Percentiles rank a stretch among this genome's conserved stretches.
Evolutionary conservation across 352 stramenopile genomes (phyloP).

Genomic region (Globisporangium mamillatum): DNA sequence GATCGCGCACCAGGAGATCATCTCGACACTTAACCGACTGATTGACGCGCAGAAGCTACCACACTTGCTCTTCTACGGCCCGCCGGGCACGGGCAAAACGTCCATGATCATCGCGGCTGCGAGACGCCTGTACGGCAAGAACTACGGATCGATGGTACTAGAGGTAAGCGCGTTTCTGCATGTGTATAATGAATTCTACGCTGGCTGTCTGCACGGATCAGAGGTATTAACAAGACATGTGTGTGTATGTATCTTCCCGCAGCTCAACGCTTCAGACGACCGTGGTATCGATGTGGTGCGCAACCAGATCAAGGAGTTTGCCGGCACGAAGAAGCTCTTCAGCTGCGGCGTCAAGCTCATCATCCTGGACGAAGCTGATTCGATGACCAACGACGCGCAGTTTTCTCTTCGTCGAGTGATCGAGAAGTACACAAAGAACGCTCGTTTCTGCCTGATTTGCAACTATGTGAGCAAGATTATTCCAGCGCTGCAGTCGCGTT

Average conservation of each 20-base stretch:
- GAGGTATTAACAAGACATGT: neutral
- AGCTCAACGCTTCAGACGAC: slow-evolving; percentile 98
- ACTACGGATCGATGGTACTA: slow-evolving; percentile 94
- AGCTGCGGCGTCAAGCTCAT: slow-evolving; percentile 95
- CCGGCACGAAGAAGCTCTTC: slow-evolving; percentile 96
- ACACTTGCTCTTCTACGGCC: slow-evolving; percentile 97
- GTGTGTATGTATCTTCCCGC: neutral
- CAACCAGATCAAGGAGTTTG: slow-evolving; percentile 98
- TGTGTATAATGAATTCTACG: neutral
- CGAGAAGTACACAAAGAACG: slow-evolving; percentile 98
- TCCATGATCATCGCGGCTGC: slow-evolving; percentile 97
- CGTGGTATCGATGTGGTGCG: slow-evolving; percentile 96
- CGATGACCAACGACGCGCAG: slow-evolving; percentile 97
- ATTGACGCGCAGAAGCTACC: slow-evolving; percentile 97
- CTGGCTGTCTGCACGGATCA: no score
- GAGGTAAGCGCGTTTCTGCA: slow-evolving; percentile 41
- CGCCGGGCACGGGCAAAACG: slow-evolving; percentile 96
- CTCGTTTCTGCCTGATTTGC: slow-evolving; percentile 98
- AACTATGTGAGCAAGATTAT: slow-evolving; percentile 99
- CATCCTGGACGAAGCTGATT: slow-evolving; percentile 98
- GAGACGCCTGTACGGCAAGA: slow-evolving; percentile 94
- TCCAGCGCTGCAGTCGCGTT: slow-evolving; percentile 95
- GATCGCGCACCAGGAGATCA: slow-evolving; percentile 96
- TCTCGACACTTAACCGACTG: slow-evolving; percentile 93
- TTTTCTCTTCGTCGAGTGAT: slow-evolving; percentile 96